Base-by-base conservation (phyloP, 345 rosid species). In the Melaleuca alternifolia region DNA sequence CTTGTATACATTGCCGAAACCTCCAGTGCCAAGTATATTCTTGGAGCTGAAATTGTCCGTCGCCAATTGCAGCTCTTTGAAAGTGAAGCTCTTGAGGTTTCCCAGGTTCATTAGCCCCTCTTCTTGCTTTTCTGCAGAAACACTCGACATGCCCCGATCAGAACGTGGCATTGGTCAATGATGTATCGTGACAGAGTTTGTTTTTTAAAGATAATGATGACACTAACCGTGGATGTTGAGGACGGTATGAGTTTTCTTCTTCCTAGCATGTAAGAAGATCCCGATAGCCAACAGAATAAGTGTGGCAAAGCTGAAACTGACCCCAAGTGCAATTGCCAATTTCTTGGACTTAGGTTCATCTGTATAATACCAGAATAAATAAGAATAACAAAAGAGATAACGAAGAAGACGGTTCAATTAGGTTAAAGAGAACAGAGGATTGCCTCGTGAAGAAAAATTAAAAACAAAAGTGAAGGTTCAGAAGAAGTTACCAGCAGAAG, bases 1-100 rank as follows among this genome's bases (percentile, higher is more conserved):
- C 92, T 90, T 93, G 91, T 97, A 97, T 23, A 97, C 99, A 92
- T 97, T 92, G 85, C 99, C 99, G 85, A 97, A 97, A 51, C 99
- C 99, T 84, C 99, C 99, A 0, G 96, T 89, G 28, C 98, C 99
- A 83, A 97, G 98, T 84, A 97, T 95, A 89, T 90, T 91, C 91
- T 94, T 96, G 79, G 96, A 89, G 87, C 94, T 94, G 91, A 97
- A 97, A 89, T 94, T 95, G 88, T 94, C 94, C 0, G 99, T 96
- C 18, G 98, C 94, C 71, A 87, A 88, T 87, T 94, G 98, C 10
- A 97, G 95, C 89, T 97, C 98, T 89, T 95, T 93, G 90, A 97
- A 94, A n/a, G 94, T 89, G 91, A 97, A 97, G 93, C 85, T 90
- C 89, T 92, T 92, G 54, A 96, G 96, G 88, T 96, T 97, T 37